Evolutionary conservation across 257 asterid species (phyloP), one percentile per base, ranked within the genome.

Genomic region (Capsicum chinense): DNA sequence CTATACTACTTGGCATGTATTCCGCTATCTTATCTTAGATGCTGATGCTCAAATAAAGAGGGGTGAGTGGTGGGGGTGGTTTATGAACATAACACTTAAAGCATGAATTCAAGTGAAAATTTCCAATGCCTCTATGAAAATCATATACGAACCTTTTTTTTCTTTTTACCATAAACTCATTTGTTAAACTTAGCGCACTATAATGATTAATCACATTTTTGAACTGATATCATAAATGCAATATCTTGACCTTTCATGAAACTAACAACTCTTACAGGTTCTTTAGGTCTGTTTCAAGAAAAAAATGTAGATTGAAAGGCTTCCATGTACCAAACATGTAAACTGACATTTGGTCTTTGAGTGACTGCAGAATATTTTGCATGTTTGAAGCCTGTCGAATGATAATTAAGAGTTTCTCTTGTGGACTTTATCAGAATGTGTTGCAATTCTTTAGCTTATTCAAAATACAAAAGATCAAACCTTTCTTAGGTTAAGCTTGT

Each of bases 401-500:
- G 33, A 78, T 26, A 54, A 14, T 14, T 78, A 78, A 54, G 82
- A 78, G 33, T 0, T 39, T 78, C 66, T 54, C 33, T 33, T 54
- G 66, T 33, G 66, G 26, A 33, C 64, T 78, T 78, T 33, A 78
- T 54, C 26, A 78, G 26, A 78, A 8, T 8, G 15, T 35, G 14
- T 54, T 0, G 8, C 33, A 78, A 54, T 78, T 56, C 64, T 78
- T 26, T 4, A 26, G 2, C 16, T 4, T 26, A 14, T 33, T 8
- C 64, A 54, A 54, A 54, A 33, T 5, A 26, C 33, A 78, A 78
- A 78, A 33, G 9, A 78, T 78, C 81, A 52, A 56, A 69, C 74
- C 4, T 48, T 73, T 83, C 80, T n/a, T 58, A 50, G 56, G 68
- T 62, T 59, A 57, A 57, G 62, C 33, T 85, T 84, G 64, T 84